A percentile compares a stretch with the other conserved stretches of the same genome.
These are phyloP conservation scores for Oxyria digyna DNA, from an alignment of 148 eudicot species.

Conservation along the genomic window DNA sequence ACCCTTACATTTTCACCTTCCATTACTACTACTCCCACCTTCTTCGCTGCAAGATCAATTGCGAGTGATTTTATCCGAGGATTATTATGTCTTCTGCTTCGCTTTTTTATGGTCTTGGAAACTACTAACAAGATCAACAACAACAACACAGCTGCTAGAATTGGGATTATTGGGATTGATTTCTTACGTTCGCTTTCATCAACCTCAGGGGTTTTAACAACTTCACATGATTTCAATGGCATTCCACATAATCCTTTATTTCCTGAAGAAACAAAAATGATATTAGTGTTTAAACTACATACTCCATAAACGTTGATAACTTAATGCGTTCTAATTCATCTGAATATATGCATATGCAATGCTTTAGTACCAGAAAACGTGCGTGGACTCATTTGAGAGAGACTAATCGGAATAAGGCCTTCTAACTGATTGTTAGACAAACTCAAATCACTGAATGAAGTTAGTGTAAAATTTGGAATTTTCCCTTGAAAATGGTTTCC, in stretches of 20 bases:
- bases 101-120: background rate
- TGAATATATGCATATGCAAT: too few species aligned
- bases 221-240: constrained; percentile 23
- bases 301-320: background rate
- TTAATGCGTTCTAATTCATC: background rate
- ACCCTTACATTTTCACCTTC: background rate
- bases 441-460: constrained; percentile 13
- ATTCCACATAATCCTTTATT: constrained; percentile 60
- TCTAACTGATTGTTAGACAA: constrained; percentile 51
- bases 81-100: background rate
- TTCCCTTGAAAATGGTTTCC: constrained; percentile 17
- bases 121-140: too few species aligned
- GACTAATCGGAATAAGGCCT: constrained; percentile 48
- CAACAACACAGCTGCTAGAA: background rate
- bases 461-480: background rate
- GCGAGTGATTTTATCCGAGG: background rate
- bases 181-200: background rate
- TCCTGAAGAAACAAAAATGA: constrained; percentile 22
- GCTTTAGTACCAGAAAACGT: constrained; percentile 28
- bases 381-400: constrained; percentile 17
- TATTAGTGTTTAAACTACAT: background rate
- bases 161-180: background rate
- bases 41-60: background rate
- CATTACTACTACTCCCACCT: too few species aligned
- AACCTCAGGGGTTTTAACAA: background rate